These are phyloP conservation scores for Malassezia yamatoensis DNA, from an alignment of 1,284 basidiomycete genomes.

Conservation along the genomic window DNA sequence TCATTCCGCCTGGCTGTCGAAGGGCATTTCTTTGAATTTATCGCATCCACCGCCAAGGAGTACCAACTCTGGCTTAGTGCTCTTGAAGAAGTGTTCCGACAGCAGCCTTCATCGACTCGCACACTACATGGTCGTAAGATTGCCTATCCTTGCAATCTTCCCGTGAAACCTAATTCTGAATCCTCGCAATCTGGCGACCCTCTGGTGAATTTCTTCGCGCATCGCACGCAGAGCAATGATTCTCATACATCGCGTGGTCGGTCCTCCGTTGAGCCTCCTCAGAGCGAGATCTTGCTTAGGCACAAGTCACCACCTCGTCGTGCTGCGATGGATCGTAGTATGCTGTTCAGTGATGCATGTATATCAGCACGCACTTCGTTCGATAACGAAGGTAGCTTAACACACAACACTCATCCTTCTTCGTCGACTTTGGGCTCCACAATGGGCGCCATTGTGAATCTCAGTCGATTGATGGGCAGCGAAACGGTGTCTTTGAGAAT, in stretches of 20 bases:
- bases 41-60: constrained; percentile 36
- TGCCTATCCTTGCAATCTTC: constrained; percentile 32
- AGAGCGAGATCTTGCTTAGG: constrained; percentile 28
- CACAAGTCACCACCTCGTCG: constrained; percentile 36
- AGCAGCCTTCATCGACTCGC: constrained; percentile 17
- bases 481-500: constrained; percentile 14
- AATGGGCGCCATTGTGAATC: constrained; percentile 3
- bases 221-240: background rate
- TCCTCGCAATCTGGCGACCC: background rate
- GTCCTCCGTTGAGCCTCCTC: background rate
- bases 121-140: constrained; percentile 23
- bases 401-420: background rate
- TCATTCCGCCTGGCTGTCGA: constrained; percentile 35
- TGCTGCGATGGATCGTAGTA: constrained; percentile 34
- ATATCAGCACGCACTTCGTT: constrained; percentile 28
- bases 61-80: constrained; percentile 34
- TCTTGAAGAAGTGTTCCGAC: constrained; percentile 26
- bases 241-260: background rate
- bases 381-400: constrained; percentile 14
- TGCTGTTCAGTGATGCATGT: constrained; percentile 40
- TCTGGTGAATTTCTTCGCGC: background rate
- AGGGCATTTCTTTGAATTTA: constrained; percentile 44
- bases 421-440: background rate
- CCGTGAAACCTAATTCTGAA: background rate
- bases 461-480: constrained; percentile 8